Conservation (phyloP, 768 basidiomycete species). For the Pleurotus pulmonarius region DNA sequence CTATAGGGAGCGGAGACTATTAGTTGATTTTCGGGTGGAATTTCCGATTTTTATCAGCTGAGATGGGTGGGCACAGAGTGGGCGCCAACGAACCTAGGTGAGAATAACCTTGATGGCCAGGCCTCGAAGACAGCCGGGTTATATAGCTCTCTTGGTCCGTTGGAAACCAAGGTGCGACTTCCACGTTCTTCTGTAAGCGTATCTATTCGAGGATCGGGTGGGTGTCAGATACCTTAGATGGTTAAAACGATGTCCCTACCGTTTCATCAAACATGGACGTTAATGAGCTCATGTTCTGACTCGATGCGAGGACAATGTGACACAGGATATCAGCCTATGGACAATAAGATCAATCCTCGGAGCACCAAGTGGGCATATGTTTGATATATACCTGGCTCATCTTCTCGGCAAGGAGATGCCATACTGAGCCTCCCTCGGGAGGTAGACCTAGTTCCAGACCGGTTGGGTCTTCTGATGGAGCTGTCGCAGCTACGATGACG, state of each 20-base stretch:
- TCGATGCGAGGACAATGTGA: constrained; percentile 51
- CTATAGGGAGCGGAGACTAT: constrained; percentile 11
- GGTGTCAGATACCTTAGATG: constrained; percentile 1
- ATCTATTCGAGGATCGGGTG: constrained; percentile 24
- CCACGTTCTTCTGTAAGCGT: constrained; percentile 33
- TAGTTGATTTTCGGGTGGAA: constrained; percentile 1
- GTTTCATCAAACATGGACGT: constrained; percentile 44
- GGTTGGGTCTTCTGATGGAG: constrained; percentile 28
- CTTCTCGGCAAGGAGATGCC: constrained; percentile 38
- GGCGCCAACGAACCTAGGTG: constrained; percentile 23
- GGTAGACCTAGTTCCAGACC: constrained; percentile 20
- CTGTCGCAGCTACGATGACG: constrained; percentile 50
- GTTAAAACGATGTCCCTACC: constrained; percentile 23
- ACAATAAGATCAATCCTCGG: neutral
- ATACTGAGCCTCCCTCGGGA: constrained; percentile 30
- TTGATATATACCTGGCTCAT: constrained; percentile 37
- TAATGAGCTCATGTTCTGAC: constrained; percentile 42
- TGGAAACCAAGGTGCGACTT: constrained; percentile 39
- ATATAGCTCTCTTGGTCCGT: constrained; percentile 29
- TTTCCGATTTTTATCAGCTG: constrained; percentile 5
- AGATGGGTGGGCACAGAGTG: constrained; percentile 3
- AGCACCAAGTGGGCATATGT: neutral
- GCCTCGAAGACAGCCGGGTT: constrained; percentile 42
- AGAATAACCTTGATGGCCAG: constrained; percentile 15
- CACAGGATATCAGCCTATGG: constrained; percentile 50